Evolutionary conservation across 345 rosid genomes (phyloP).

Genomic region (Brassica rapa): DNA sequence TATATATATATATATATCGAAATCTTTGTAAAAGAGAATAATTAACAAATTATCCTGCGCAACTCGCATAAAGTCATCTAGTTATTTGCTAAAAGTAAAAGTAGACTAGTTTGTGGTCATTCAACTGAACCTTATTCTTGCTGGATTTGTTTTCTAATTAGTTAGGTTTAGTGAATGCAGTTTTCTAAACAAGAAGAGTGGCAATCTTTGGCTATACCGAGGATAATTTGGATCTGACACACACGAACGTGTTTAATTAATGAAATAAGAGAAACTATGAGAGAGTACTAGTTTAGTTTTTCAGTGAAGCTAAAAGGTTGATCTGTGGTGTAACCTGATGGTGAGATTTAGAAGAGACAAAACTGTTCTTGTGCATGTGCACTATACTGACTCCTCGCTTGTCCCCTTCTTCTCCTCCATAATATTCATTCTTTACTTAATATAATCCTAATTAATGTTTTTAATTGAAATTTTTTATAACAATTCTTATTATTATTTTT

Average conservation of each 20-base stretch:
- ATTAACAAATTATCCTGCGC: not conserved
- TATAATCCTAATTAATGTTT: slow-evolving; percentile 12
- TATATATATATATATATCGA: not conserved
- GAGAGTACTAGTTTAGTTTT: slow-evolving; percentile 29
- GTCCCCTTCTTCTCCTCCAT: slow-evolving; percentile 26
- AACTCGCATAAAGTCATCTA: not conserved
- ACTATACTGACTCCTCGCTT: slow-evolving; percentile 26
- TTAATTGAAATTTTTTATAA: not conserved
- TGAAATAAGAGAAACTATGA: slow-evolving; percentile 16
- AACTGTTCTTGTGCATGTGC: slow-evolving; percentile 59
- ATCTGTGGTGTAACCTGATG: slow-evolving; percentile 20
- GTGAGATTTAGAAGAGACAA: slow-evolving; percentile 43
- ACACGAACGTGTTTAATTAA: slow-evolving; percentile 29
- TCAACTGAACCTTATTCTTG: not conserved
- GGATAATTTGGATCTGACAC: slow-evolving; percentile 32
- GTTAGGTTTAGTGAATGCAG: not conserved
- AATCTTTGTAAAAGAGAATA: not conserved
- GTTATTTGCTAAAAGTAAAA: not conserved
- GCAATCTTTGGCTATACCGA: slow-evolving; percentile 15
- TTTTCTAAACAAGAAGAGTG: slow-evolving; percentile 3
- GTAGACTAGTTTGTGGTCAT: not conserved
- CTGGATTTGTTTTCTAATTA: not conserved
- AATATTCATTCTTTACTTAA: slow-evolving; percentile 21
- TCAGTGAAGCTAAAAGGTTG: slow-evolving; percentile 28
- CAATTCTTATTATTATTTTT: no score